Evolutionary conservation across 805 yeast species (phyloP).

Genomic region (Spathaspora girioi): DNA sequence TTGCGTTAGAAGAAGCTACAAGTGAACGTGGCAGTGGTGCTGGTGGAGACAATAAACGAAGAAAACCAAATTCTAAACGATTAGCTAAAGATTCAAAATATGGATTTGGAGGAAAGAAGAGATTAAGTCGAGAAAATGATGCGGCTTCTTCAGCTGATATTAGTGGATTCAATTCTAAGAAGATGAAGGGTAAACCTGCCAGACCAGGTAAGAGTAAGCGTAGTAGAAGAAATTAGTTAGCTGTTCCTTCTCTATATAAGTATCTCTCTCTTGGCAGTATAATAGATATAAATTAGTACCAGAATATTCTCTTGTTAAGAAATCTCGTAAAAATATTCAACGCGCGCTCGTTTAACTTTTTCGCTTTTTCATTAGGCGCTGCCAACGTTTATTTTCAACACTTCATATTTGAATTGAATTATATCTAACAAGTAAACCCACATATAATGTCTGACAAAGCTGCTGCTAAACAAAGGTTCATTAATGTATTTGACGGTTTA

Average conservation of each 20-base stretch:
- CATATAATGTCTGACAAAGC: conserved; percentile 24
- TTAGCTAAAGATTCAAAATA: conserved; percentile 68
- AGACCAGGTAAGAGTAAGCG: conserved; percentile 45
- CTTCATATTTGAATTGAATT: not conserved
- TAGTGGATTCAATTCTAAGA: conserved; percentile 50
- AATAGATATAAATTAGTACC: not conserved
- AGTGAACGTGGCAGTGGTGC: conserved; percentile 26
- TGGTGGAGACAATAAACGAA: conserved; percentile 44
- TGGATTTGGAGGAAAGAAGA: conserved; percentile 77
- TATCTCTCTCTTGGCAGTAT: not conserved
- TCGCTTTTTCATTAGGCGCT: not conserved
- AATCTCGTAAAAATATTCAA: not conserved
- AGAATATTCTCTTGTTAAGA: not conserved
- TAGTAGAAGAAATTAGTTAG: conserved; percentile 19
- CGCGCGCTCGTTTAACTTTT: conserved; percentile 2
- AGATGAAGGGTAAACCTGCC: conserved; percentile 42
- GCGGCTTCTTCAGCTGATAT: conserved; percentile 69
- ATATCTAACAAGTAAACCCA: too few species aligned
- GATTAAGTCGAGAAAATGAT: conserved; percentile 69
- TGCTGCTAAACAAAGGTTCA: conserved; percentile 51
- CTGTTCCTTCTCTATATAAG: too few species aligned
- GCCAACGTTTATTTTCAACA: not conserved
- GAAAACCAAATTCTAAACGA: conserved; percentile 61
- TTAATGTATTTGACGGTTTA: conserved; percentile 68
- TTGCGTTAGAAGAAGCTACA: conserved; percentile 91